Conservation (phyloP, 2,329 filamentous ascomycete species). For the Fusarium haematococcum region DNA sequence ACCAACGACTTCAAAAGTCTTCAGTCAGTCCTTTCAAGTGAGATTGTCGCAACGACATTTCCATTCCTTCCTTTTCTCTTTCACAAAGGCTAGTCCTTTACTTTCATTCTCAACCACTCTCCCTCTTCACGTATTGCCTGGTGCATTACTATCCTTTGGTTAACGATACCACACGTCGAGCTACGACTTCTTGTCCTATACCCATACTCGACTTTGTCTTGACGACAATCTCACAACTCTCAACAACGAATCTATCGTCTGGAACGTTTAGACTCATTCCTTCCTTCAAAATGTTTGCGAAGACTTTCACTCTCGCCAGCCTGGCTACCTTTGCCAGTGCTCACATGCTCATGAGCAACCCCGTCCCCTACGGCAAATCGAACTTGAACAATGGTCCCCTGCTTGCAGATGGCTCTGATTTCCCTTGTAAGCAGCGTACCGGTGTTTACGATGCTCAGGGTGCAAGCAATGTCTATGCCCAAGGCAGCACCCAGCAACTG, state of each 20-base stretch:
- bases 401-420: slow-evolving; percentile 69
- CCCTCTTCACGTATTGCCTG: slow-evolving; percentile 40
- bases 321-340: slow-evolving; percentile 72
- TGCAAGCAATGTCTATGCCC: slow-evolving; percentile 68
- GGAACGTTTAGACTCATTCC: slow-evolving; percentile 45
- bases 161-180: slow-evolving; percentile 30
- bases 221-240: slow-evolving; percentile 42
- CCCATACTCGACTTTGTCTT: slow-evolving; percentile 44
- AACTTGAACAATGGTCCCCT: slow-evolving; percentile 73
- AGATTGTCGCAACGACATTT: slow-evolving; percentile 46
- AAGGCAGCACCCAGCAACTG: slow-evolving; percentile 60
- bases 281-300: slow-evolving; percentile 62
- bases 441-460: slow-evolving; percentile 59
- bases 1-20: slow-evolving; percentile 44
- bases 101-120: slow-evolving; percentile 34
- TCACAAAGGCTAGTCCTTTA: slow-evolving; percentile 45
- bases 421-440: slow-evolving; percentile 81
- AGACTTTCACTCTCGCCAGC: slow-evolving; percentile 63
- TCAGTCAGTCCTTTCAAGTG: slow-evolving; percentile 44
- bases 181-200: slow-evolving; percentile 37
- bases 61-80: slow-evolving; percentile 44
- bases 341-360: slow-evolving; percentile 80
- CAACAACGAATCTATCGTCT: slow-evolving; percentile 44
- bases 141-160: slow-evolving; percentile 44
- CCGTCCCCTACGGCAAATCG: slow-evolving; percentile 68